Evolutionary conservation across 2,329 filamentous ascomycete species (phyloP).

Genomic region (Penicillium digitatum): DNA sequence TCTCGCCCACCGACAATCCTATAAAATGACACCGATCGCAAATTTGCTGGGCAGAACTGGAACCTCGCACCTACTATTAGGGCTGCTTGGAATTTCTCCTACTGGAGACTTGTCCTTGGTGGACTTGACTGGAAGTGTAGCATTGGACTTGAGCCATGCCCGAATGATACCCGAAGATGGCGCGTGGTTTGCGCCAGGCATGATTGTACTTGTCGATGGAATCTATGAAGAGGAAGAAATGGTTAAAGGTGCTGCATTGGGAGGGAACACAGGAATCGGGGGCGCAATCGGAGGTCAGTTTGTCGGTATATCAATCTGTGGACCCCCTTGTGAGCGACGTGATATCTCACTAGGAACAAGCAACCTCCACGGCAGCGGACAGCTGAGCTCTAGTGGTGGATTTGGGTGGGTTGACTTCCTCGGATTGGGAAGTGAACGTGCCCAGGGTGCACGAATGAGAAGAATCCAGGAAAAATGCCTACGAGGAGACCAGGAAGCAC

Average conservation of each 20-base stretch:
- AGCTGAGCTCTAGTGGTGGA: slow-evolving; percentile 61
- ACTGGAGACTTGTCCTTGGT: slow-evolving; percentile 77
- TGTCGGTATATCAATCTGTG: slow-evolving; percentile 82
- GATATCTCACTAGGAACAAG: slow-evolving; percentile 71
- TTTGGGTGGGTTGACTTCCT: slow-evolving; percentile 98
- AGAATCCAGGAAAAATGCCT: slow-evolving; percentile 69
- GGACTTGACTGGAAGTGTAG: slow-evolving; percentile 83
- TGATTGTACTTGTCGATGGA: slow-evolving; percentile 92
- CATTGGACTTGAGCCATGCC: slow-evolving; percentile 75
- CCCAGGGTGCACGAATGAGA: slow-evolving; percentile 77
- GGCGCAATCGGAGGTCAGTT: slow-evolving; percentile 91
- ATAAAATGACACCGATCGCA: slow-evolving; percentile 84
- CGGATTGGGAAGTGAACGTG: slow-evolving; percentile 83
- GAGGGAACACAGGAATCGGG: slow-evolving; percentile 75
- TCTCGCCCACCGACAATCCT: slow-evolving; percentile 58
- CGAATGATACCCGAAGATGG: slow-evolving; percentile 78
- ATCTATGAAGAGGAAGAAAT: slow-evolving; percentile 93
- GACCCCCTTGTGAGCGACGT: slow-evolving; percentile 84
- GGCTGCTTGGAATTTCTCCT: slow-evolving; percentile 74
- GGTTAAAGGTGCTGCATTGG: slow-evolving; percentile 61
- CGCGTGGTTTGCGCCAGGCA: slow-evolving; percentile 89
- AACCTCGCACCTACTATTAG: slow-evolving; percentile 79
- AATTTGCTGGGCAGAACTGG: slow-evolving; percentile 74
- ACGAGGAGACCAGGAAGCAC: slow-evolving; percentile 23
- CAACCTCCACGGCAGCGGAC: slow-evolving; percentile 39